Evolutionary conservation across 75 land plant genomes (phyloP).

Genomic region (Cupressus sempervirens): DNA sequence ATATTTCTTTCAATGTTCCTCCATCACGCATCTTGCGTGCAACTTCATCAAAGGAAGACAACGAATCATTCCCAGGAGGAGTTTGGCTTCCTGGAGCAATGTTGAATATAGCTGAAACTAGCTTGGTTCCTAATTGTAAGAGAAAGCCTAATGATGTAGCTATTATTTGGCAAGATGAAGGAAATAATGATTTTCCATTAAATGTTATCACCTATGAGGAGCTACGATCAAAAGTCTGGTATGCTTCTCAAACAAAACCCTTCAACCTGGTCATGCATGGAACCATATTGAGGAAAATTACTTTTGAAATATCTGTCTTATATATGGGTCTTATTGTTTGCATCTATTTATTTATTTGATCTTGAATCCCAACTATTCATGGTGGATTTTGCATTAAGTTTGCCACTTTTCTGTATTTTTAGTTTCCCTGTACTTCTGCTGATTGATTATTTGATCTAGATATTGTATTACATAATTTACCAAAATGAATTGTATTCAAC

Average conservation of each 20-base stretch:
- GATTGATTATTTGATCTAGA: too few species aligned
- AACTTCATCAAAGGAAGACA: slow-evolving; percentile 15
- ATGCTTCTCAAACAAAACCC: slow-evolving; percentile 13
- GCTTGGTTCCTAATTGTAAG: slow-evolving; percentile 45
- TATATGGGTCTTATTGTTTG: background rate
- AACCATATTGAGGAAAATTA: background rate
- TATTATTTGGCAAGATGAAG: slow-evolving; percentile 83
- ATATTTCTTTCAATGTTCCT: slow-evolving; percentile 45
- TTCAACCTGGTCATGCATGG: background rate
- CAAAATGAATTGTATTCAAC: too few species aligned
- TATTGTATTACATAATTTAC: too few species aligned
- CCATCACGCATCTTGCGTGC: slow-evolving; percentile 56
- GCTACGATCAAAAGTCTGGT: slow-evolving; percentile 64
- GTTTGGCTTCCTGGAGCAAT: slow-evolving; percentile 85
- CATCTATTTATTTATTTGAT: background rate
- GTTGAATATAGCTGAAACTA: slow-evolving; percentile 72
- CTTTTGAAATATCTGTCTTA: background rate
- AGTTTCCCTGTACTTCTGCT: background rate
- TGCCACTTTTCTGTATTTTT: background rate
- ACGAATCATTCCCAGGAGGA: slow-evolving; percentile 67
- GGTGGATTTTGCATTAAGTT: background rate
- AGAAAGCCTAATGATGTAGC: slow-evolving; percentile 44
- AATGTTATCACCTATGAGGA: slow-evolving; percentile 48
- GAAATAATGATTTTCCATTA: slow-evolving; percentile 49
- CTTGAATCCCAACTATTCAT: background rate